A percentile compares a stretch with the other conserved stretches of the same genome.
Evolutionary conservation across 202 grass and related monocot genomes (phyloP).

Genomic region (Panicum virgatum): DNA sequence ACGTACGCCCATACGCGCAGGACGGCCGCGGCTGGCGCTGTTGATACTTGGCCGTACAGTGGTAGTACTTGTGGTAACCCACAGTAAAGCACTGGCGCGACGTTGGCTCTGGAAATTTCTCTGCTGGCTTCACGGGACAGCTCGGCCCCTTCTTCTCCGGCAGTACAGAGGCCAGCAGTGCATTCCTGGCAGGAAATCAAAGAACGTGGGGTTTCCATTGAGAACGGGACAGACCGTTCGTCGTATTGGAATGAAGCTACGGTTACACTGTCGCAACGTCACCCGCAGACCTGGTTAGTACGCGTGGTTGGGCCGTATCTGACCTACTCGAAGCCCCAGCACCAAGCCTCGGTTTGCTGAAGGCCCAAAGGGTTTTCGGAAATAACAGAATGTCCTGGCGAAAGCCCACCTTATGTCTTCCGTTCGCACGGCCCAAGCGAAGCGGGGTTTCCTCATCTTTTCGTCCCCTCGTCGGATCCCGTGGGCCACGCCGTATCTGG

Average conservation of each 20-base stretch:
- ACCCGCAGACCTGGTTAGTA: no score
- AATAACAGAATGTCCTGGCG: no score
- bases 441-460: neutral
- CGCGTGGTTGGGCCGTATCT: neutral
- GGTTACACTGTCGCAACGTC: no score
- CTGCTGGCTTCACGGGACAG: neutral
- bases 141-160: no score
- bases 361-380: no score
- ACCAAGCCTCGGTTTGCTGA: neutral
- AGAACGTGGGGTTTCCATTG: neutral
- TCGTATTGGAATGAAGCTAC: neutral
- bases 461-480: no score
- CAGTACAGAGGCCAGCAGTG: no score
- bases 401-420: neutral
- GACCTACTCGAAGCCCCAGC: no score
- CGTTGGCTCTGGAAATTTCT: neutral
- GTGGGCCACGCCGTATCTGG: no score
- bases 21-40: neutral
- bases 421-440: neutral
- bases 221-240: no score
- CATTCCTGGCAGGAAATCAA: neutral
- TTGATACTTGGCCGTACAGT: neutral
- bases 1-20: neutral
- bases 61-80: neutral
- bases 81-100: neutral